A percentile compares a stretch with the other conserved stretches of the same genome.
Evolutionary conservation across 2,329 filamentous ascomycete species (phyloP).

Genomic region (Epichloe coenophiala): DNA sequence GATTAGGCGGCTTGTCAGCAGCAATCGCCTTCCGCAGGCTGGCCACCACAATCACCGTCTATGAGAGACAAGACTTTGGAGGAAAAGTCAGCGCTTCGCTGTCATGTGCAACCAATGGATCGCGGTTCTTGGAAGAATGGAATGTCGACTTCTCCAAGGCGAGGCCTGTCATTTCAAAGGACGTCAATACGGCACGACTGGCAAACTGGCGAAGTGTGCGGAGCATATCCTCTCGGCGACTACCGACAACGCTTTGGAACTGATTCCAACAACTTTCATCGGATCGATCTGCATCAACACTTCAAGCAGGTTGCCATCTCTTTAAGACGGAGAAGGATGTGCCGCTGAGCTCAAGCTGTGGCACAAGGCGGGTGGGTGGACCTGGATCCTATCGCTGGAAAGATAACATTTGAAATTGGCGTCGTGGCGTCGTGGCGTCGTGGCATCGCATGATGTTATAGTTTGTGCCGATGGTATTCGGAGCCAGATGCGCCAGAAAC

Average conservation of each 20-base stretch:
- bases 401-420: conserved; percentile 37
- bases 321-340: too few relatives aligned
- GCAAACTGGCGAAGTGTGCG: conserved; percentile 46
- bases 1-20: conserved; percentile 25
- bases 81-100: conserved; percentile 53
- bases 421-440: conserved; percentile 19
- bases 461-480: conserved; percentile 50
- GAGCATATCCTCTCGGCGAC: conserved; percentile 43
- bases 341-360: conserved; percentile 30
- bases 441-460: conserved; percentile 38
- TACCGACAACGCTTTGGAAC: conserved; percentile 40
- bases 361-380: conserved; percentile 28
- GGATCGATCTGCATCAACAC: too few relatives aligned
- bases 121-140: conserved; percentile 51
- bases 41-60: conserved; percentile 38
- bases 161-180: conserved; percentile 44
- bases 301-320: too few relatives aligned
- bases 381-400: conserved; percentile 36
- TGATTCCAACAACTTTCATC: too few relatives aligned
- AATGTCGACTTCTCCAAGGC: conserved; percentile 43
- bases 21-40: conserved; percentile 26
- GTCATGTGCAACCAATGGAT: conserved; percentile 50
- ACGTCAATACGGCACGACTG: conserved; percentile 52
- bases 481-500: conserved; percentile 38
- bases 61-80: conserved; percentile 47